phyloP scores from a whole-genome alignment of 2,329 filamentous ascomycete species.

The Ophiostoma quercus region DNA sequence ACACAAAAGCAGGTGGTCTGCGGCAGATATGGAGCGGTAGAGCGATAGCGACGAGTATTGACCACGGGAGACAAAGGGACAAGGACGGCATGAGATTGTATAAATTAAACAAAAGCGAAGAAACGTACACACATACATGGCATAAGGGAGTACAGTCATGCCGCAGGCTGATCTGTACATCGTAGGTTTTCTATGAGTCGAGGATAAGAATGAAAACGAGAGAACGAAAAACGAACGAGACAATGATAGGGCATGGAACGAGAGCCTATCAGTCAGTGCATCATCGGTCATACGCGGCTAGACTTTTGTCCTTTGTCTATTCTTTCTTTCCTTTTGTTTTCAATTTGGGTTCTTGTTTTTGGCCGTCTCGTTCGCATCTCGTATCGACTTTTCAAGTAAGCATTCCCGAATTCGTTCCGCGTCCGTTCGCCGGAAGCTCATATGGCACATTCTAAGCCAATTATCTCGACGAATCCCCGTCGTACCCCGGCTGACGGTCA shows the following conservation, averaged over 20 bases:
- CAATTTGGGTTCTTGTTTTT: background rate
- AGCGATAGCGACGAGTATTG: background rate
- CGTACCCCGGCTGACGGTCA: background rate
- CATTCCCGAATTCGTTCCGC: background rate
- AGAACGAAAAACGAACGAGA: too few relatives aligned
- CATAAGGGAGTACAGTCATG: background rate
- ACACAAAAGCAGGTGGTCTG: too few relatives aligned
- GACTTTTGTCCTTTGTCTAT: background rate
- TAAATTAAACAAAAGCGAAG: background rate
- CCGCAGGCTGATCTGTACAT: background rate
- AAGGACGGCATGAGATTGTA: background rate
- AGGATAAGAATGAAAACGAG: too few relatives aligned
- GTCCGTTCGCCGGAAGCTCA: background rate
- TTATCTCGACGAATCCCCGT: background rate
- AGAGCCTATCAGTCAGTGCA: background rate
- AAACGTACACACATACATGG: background rate
- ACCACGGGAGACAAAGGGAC: background rate
- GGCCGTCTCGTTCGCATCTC: background rate
- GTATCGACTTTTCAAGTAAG: background rate
- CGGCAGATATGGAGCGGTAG: background rate
- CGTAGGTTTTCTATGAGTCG: background rate
- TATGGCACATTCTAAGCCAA: background rate
- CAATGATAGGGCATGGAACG: background rate
- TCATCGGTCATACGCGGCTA: background rate
- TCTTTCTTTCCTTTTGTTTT: constrained; percentile 7